A percentile compares a stretch with the other conserved stretches of the same genome.
These are phyloP conservation scores for Austroboletus eburneus DNA, from an alignment of 768 basidiomycete genomes.

Conservation along the genomic window DNA sequence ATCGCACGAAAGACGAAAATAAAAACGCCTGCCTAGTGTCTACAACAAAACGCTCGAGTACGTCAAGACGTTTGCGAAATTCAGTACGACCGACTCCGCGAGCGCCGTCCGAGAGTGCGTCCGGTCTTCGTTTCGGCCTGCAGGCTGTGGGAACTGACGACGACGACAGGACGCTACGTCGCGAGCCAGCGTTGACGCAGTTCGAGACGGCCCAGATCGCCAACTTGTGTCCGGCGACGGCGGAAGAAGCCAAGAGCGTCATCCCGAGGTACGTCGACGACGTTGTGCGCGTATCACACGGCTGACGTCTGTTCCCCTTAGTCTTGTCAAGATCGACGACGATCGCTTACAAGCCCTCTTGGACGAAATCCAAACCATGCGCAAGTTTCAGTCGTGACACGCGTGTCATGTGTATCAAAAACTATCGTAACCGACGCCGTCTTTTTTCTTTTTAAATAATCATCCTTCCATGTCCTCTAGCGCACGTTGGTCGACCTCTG, in stretches of 20 bases:
- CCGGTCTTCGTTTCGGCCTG: neutral
- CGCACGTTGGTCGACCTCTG: constrained; percentile 37
- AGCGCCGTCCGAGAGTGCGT: constrained; percentile 85
- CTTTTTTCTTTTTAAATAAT: neutral
- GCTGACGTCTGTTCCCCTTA: constrained; percentile 24
- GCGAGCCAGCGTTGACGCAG: constrained; percentile 77
- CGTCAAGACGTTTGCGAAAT: constrained; percentile 88
- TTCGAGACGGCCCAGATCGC: constrained; percentile 93
- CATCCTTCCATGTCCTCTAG: constrained; percentile 52
- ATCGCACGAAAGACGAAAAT: too few relatives aligned
- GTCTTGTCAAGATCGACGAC: constrained; percentile 85
- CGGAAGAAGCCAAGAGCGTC: constrained; percentile 90
- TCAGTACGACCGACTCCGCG: constrained; percentile 80
- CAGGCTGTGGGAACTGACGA: neutral
- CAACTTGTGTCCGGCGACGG: constrained; percentile 81
- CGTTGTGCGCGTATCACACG: neutral
- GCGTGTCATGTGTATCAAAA: neutral
- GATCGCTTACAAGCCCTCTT: constrained; percentile 77
- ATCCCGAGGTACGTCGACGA: constrained; percentile 64
- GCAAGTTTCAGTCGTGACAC: constrained; percentile 77
- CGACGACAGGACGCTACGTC: constrained; percentile 58
- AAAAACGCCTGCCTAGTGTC: too few relatives aligned
- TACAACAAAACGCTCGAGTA: constrained; percentile 93
- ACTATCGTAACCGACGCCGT: too few relatives aligned
- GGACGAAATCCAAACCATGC: constrained; percentile 85